These are phyloP conservation scores for Coemansia sp. DNA, from an alignment of 192 early-diverging fungal species.

Conservation along the genomic window DNA sequence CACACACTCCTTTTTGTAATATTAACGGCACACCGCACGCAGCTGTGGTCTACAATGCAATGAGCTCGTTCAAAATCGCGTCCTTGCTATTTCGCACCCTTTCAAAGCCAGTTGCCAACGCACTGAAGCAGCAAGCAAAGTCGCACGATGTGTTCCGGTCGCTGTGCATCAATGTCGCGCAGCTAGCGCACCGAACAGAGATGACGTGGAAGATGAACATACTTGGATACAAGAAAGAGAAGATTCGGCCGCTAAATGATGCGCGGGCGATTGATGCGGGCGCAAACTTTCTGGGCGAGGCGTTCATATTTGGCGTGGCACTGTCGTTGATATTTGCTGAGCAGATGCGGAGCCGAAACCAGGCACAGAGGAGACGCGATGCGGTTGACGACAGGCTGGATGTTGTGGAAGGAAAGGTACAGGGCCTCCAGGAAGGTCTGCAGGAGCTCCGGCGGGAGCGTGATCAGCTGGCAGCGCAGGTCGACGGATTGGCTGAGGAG, in stretches of 20 bases:
- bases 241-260: slow-evolving; percentile 77
- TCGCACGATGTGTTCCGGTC: slow-evolving; percentile 62
- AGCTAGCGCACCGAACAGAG: slow-evolving; percentile 75
- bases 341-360: slow-evolving; percentile 61
- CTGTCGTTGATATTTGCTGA: slow-evolving; percentile 70
- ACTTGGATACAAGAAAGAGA: slow-evolving; percentile 72
- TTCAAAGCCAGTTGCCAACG: slow-evolving; percentile 63
- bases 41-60: slow-evolving; percentile 8
- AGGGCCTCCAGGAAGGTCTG: slow-evolving; percentile 47
- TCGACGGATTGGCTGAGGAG: slow-evolving; percentile 30
- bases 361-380: slow-evolving; percentile 33
- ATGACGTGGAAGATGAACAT: slow-evolving; percentile 83
- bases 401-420: slow-evolving; percentile 51
- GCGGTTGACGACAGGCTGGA: slow-evolving; percentile 57
- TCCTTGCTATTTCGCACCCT: slow-evolving; percentile 65
- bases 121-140: slow-evolving; percentile 58
- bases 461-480: slow-evolving; percentile 21
- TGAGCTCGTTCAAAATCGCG: slow-evolving; percentile 68
- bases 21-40: neutral
- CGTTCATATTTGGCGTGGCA: slow-evolving; percentile 76
- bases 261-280: slow-evolving; percentile 77
- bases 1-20: neutral
- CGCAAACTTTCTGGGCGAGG: slow-evolving; percentile 77
- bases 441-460: slow-evolving; percentile 27
- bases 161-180: slow-evolving; percentile 75